Percentiles rank a stretch among this genome's conserved stretches.
phyloP scores from a whole-genome alignment of 2,329 filamentous ascomycete genomes.

The Helminthosporium solani region DNA sequence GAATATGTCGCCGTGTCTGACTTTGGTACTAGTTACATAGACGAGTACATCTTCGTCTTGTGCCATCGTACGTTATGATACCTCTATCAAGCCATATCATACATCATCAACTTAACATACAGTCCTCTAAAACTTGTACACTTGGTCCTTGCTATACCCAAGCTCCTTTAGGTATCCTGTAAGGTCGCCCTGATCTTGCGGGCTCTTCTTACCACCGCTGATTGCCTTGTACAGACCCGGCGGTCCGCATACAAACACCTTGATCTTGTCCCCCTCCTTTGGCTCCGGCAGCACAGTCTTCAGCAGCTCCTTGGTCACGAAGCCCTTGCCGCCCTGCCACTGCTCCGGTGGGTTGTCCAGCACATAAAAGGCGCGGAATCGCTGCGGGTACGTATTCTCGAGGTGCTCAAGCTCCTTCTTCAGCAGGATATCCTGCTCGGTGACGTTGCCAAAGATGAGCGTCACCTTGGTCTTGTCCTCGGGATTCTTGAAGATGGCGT shows the following conservation, averaged over 20 bases:
- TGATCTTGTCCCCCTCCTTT: conserved; percentile 80
- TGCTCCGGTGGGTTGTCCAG: conserved; percentile 79
- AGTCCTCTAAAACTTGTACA: conserved; percentile 67
- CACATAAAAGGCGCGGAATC: conserved; percentile 93
- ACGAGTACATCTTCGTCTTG: too few species aligned
- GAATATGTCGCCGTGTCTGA: too few species aligned
- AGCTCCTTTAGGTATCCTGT: conserved; percentile 78
- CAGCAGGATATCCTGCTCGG: conserved; percentile 86
- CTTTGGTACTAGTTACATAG: too few species aligned
- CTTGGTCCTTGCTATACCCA: conserved; percentile 83
- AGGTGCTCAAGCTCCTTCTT: conserved; percentile 81
- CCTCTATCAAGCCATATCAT: conserved; percentile 21
- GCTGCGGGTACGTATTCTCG: conserved; percentile 92
- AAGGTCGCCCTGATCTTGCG: conserved; percentile 92
- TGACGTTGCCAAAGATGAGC: conserved; percentile 87
- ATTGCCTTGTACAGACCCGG: conserved; percentile 92
- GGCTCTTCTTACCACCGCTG: conserved; percentile 84
- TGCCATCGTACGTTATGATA: too few species aligned
- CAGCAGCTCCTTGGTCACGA: conserved; percentile 84
- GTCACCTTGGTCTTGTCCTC: conserved; percentile 97
- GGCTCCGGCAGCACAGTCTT: conserved; percentile 95
- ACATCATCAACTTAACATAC: conserved; percentile 13
- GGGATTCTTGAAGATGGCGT: conserved; percentile 92
- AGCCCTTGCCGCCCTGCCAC: conserved; percentile 76
- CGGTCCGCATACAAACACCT: conserved; percentile 94